Conservation (phyloP, 192 early-diverging fungal species). For the Pilobolus umbonatus region DNA sequence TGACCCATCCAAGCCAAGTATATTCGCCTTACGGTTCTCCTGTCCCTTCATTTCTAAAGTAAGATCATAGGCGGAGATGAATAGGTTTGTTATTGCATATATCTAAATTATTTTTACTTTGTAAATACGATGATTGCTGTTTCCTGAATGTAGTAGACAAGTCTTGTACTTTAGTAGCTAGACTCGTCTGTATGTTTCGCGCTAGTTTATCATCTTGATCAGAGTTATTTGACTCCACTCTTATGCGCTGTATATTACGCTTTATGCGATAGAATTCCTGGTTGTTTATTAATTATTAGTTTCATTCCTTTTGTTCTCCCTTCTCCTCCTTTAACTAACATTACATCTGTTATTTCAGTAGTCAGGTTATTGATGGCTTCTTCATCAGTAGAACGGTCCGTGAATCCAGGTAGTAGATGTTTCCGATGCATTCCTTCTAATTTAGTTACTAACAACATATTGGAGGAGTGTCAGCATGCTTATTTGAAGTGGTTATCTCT, state of each 20-base stretch:
- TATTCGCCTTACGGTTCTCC: conserved; percentile 32
- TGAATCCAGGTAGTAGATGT: conserved; percentile 90
- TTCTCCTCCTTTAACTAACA: not conserved
- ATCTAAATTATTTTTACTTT: conserved; percentile 52
- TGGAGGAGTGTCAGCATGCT: not conserved
- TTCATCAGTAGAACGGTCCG: conserved; percentile 77
- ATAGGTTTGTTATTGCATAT: not conserved
- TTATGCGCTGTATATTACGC: conserved; percentile 72
- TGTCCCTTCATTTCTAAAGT: conserved; percentile 35
- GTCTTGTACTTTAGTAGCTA: conserved; percentile 89
- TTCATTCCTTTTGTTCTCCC: too few species aligned
- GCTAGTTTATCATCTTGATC: conserved; percentile 65
- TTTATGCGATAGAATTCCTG: conserved; percentile 83
- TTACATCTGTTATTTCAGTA: conserved; percentile 76
- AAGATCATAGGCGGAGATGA: not conserved
- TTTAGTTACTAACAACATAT: conserved; percentile 46
- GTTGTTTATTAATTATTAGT: not conserved
- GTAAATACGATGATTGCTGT: conserved; percentile 81
- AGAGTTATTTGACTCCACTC: conserved; percentile 40
- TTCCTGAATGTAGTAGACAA: conserved; percentile 78
- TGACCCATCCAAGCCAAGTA: conserved; percentile 28
- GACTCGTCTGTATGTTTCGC: conserved; percentile 83
- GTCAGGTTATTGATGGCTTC: conserved; percentile 79
- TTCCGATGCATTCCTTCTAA: conserved; percentile 83
- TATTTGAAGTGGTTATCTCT: not conserved